Evolutionary conservation across 2,329 filamentous ascomycete genomes (phyloP), one percentile per base, ranked within the genome.

Genomic region (Ceratocystiopsis minuta): DNA sequence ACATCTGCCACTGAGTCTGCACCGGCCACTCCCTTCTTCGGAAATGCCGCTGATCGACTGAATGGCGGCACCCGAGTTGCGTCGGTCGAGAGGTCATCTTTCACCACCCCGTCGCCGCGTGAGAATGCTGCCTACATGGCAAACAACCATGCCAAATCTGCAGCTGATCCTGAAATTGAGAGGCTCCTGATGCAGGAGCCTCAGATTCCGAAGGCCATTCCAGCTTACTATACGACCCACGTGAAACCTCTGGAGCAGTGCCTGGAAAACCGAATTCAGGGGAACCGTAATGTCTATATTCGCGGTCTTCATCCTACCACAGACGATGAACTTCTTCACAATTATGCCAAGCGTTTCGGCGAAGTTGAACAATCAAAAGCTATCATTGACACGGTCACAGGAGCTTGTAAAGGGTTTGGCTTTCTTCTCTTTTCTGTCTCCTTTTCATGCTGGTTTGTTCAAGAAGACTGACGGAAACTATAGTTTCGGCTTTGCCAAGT

Each of bases 251-350:
- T 96, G 24, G 88, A 94, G 49, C 87, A 94, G 60, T 93, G 87
- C 55, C 68, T 98, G 39, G 84, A 94, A 62, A 96, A 96, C 54
- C 81, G 86, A 45, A 90, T 78, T 44, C 65, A 82, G 38, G 87
- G 87, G 37, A 94, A 96, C 56, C 90, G 86, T 48, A 98, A 98
- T 54, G 88, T 98, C 49, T 98, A 98, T 66, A 95, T 98, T 49
- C 84, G 90, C 46, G 92, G 92, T 16, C 78, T 98, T 48, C 82
- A 93, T 49, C 88, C 90, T 0, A 88, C 92, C 52, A 98, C 88
- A 0, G 90, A 92, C 39, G 90, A 98, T 54, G 82, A 92, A 39
- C 79, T 92, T 56, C 67, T 98, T 16, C 72, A 81, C 52, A 68
- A 70, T 36, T 96, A 90, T 62, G 80, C 88, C 36, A 69, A 75